These are phyloP conservation scores for Penicillium sclerotigenum DNA, from an alignment of 2,329 filamentous ascomycete species.

Conservation along the genomic window DNA sequence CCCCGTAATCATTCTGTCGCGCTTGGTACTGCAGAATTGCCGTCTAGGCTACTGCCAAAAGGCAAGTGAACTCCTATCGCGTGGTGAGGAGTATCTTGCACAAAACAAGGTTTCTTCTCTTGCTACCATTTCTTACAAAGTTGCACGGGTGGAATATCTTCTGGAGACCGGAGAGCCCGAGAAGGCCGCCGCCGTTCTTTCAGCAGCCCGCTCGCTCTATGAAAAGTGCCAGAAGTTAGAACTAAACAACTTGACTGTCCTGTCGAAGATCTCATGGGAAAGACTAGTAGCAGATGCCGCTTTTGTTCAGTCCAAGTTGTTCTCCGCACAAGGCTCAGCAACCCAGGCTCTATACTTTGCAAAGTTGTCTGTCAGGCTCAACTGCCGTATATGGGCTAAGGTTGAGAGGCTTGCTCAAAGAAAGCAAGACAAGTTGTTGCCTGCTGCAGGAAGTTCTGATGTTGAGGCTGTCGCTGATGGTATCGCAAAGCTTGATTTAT, in stretches of 20 bases:
- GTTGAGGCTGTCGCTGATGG: constrained; percentile 39
- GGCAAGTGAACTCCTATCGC: constrained; percentile 56
- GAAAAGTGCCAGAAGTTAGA: constrained; percentile 33
- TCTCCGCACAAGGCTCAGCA: constrained; percentile 54
- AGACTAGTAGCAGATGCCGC: constrained; percentile 58
- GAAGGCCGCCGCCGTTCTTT: constrained; percentile 50
- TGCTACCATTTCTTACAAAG: constrained; percentile 57
- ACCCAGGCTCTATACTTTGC: constrained; percentile 49
- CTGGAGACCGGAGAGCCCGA: constrained; percentile 63
- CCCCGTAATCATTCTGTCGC: constrained; percentile 43
- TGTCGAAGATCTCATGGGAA: constrained; percentile 48
- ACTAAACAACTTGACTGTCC: constrained; percentile 34
- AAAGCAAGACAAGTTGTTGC: constrained; percentile 31
- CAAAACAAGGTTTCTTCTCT: constrained; percentile 43
- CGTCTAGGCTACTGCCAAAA: constrained; percentile 60
- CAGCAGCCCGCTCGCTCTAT: constrained; percentile 29
- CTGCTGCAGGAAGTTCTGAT: constrained; percentile 25
- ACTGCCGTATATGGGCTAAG: constrained; percentile 51
- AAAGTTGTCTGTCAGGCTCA: constrained; percentile 49
- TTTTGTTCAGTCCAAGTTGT: constrained; percentile 63
- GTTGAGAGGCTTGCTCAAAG: constrained; percentile 46
- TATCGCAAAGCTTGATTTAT: constrained; percentile 40
- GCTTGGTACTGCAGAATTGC: constrained; percentile 55
- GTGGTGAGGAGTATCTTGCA: constrained; percentile 52
- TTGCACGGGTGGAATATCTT: constrained; percentile 72